Conservation (phyloP, 805 yeast species). For the Candida caryicola region DNA sequence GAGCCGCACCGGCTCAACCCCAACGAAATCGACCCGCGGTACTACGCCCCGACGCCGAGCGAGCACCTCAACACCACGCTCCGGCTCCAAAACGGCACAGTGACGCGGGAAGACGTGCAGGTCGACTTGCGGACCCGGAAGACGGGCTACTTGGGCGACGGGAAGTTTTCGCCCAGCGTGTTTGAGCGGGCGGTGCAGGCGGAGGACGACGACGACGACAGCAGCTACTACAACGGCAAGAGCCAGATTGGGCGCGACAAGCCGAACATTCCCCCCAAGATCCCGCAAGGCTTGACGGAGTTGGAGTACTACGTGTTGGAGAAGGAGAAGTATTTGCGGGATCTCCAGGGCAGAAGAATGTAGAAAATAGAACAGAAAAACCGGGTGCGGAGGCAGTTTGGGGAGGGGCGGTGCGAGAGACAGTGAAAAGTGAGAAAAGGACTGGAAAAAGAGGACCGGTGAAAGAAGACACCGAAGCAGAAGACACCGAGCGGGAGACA, state of each 20-base stretch:
- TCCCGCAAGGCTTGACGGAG: constrained; percentile 41
- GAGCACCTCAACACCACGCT: constrained; percentile 31
- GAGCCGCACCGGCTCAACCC: constrained; percentile 69
- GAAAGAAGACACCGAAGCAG: neutral
- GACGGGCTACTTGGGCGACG: constrained; percentile 43
- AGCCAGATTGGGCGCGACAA: constrained; percentile 20
- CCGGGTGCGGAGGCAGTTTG: no score
- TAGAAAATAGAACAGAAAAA: no score
- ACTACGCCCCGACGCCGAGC: constrained; percentile 48
- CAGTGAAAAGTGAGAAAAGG: neutral
- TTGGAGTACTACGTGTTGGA: constrained; percentile 42
- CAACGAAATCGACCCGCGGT: constrained; percentile 77
- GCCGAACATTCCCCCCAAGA: constrained; percentile 44
- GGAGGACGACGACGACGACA: constrained; percentile 7
- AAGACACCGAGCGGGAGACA: neutral
- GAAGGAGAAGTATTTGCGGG: constrained; percentile 37
- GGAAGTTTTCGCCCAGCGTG: constrained; percentile 20
- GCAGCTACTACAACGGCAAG: constrained; percentile 8
- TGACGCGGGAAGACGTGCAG: constrained; percentile 14
- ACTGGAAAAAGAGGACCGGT: no score
- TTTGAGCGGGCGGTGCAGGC: constrained; percentile 12
- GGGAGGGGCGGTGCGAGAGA: neutral
- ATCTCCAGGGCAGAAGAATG: constrained; percentile 28
- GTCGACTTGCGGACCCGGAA: constrained; percentile 29
- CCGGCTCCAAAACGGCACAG: constrained; percentile 21